Evolutionary conservation across 2,329 filamentous ascomycete species (phyloP), one percentile per base, ranked within the genome.

Genomic region (Fusarium decemcellulare): DNA sequence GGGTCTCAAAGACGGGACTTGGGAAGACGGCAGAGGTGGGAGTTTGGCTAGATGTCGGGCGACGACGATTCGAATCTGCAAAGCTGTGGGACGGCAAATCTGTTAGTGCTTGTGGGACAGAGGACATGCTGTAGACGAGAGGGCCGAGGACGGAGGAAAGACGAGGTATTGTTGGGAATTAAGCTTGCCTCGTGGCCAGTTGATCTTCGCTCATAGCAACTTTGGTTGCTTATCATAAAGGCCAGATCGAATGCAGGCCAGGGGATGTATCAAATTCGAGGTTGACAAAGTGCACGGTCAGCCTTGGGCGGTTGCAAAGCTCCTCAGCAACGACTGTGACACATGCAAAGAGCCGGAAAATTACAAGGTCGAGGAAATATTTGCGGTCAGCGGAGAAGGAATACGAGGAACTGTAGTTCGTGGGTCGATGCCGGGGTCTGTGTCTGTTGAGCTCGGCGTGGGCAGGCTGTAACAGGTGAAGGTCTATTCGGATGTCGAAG

Each of bases 181-280:
- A 72, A 66, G 64, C 80, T 80, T 84, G 82, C 88, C 87, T 89
- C 78, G 83, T 82, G 81, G 81, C 80, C 77, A 80, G 81, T 81
- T 85, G 84, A 81, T 89, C 85, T 81, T 85, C 86, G 85, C 83
- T 90, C 88, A 91, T 91, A 90, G 86, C 88, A 88, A 72, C 76
- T 80, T 72, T 64, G 61, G 63, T 61, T 50, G 59, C 43, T 64
- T 73, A 64, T 75, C 72, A 74, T 72, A 66, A 66, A 74, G 63
- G 61, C 68, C 65, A 72, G 62, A 61, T 67, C 43, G 54, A 40
- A 59, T 54, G 51, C 59, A 72, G 65, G 56, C 54, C 43, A 46
- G 46, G 64, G 56, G 23, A 63, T 54, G 58, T 65, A 55, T 63
- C 42, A 65, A 70, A 59, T 65, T 58, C 51, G 58, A 71, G 59